phyloP scores from a whole-genome alignment of 1,284 basidiomycete genomes.

The Naganishia sp. region DNA sequence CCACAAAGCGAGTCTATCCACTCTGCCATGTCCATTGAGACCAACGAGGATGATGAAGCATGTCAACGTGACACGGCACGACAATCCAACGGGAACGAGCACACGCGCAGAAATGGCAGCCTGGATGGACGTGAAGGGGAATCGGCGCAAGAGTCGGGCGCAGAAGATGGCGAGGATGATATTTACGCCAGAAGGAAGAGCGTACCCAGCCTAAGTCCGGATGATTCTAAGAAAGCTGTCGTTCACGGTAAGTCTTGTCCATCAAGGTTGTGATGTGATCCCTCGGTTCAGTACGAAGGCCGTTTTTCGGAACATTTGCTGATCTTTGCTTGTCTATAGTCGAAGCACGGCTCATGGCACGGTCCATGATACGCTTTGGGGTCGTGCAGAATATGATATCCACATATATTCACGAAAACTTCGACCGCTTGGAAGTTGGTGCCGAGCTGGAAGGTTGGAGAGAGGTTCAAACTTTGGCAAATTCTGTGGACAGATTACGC shows the following conservation, averaged over 20 bases:
- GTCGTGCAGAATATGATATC: constrained; percentile 67
- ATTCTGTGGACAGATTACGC: constrained; percentile 75
- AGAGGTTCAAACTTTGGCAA: constrained; percentile 65
- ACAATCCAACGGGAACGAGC: not conserved
- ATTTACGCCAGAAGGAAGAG: constrained; percentile 17
- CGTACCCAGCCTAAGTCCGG: constrained; percentile 9
- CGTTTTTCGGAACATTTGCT: constrained; percentile 24
- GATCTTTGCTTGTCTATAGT: constrained; percentile 58
- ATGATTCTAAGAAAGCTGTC: constrained; percentile 19
- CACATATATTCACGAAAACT: constrained; percentile 63
- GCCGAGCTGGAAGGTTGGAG: constrained; percentile 47
- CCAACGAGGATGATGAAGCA: not conserved
- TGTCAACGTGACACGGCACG: not conserved
- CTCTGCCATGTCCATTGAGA: constrained; percentile 24
- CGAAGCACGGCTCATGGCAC: constrained; percentile 71
- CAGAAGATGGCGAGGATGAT: constrained; percentile 23
- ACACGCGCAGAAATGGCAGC: not conserved
- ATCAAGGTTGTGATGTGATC: not conserved
- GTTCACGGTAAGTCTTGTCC: constrained; percentile 31
- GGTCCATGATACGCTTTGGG: constrained; percentile 69
- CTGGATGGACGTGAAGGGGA: not conserved
- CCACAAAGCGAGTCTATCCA: constrained; percentile 15
- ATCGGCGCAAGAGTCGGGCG: constrained; percentile 2
- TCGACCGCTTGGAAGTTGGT: constrained; percentile 55
- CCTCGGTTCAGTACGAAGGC: not conserved